Evolutionary conservation across 2,329 filamentous ascomycete species (phyloP), one percentile per base, ranked within the genome.

Genomic region (Sclerotinia spermophila): DNA sequence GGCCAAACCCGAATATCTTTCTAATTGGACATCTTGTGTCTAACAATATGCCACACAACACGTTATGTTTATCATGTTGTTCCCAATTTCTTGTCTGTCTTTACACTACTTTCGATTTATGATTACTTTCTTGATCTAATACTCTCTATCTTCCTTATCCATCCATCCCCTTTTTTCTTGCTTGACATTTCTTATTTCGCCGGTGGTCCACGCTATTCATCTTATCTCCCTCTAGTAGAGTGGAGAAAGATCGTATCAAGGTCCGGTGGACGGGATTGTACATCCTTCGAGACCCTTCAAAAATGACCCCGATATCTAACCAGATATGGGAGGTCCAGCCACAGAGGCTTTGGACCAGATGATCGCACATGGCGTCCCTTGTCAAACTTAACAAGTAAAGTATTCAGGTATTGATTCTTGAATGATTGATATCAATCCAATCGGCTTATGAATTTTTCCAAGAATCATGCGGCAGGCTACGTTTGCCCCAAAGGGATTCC

Each of bases 191-290:
- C 60, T 51, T 15, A 27, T 48, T 40, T 35, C 27, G 27, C 35
- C 24, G 62, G 30, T 64, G n/a, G n/a, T 53, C 48, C 67, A 64
- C 53, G 44, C 68, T 58, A 24, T 35, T 35, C 15, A n/a, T 65
- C 59, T 69, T 65, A 56, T 65, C 68, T 69, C 65, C 33, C 66
- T 38, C 10, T n/a, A 51, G 55, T 68, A 56, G 56, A 68, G 67
- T 45, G 35, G 60, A 59, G 53, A n/a, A 35, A 33, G n/a, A 19
- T 53, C n/a, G 45, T 40, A 53, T 64, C 44, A 45, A 55, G 53
- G 30, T 69, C 44, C 44, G 67, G 60, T 42, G 67, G 44, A 51
- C 61, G 44, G 61, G 44, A 48, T 15, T n/a, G n/a, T n/a, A n/a
- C n/a, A n/a, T n/a, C n/a, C n/a, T n/a, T 24, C 53, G 17, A 64